These are phyloP conservation scores for Boletus fagicola DNA, from an alignment of 768 basidiomycete genomes.

Conservation along the genomic window DNA sequence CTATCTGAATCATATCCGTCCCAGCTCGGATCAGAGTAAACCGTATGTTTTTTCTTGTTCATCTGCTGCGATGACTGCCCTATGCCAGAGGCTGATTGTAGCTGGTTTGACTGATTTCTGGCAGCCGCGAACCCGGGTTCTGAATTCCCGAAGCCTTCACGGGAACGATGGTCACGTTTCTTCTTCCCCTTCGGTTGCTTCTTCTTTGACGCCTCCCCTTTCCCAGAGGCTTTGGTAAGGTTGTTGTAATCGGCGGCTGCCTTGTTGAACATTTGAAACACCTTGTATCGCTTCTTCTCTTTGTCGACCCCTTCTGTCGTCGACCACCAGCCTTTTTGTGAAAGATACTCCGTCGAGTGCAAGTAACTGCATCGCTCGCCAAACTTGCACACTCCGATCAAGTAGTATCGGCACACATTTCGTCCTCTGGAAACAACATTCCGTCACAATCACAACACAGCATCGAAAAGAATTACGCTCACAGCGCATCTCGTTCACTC, in stretches of 20 bases:
- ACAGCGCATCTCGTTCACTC: slow-evolving; percentile 57
- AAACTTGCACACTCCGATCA: slow-evolving; percentile 42
- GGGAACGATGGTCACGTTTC: background rate
- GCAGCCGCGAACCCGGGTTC: background rate
- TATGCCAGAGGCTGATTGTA: background rate
- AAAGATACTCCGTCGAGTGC: slow-evolving; percentile 47
- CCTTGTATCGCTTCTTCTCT: background rate
- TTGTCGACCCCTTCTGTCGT: slow-evolving; percentile 8
- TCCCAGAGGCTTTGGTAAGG: background rate
- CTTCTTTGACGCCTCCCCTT: background rate
- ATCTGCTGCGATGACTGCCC: background rate
- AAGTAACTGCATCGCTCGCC: slow-evolving; percentile 45
- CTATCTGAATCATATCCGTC: background rate
- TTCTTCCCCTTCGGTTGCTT: slow-evolving; percentile 1
- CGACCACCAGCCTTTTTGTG: slow-evolving; percentile 48
- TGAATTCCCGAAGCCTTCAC: background rate
- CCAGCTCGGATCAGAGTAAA: background rate
- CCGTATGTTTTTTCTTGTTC: background rate
- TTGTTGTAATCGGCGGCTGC: background rate
- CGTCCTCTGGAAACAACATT: slow-evolving; percentile 41
- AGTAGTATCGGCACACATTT: slow-evolving; percentile 47
- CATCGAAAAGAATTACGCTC: slow-evolving; percentile 19
- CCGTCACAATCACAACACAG: background rate
- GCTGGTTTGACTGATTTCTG: background rate
- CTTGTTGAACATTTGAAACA: background rate